Evolutionary conservation across 163 green algal genomes (phyloP).

Genomic region (Chlorella variabilis): DNA sequence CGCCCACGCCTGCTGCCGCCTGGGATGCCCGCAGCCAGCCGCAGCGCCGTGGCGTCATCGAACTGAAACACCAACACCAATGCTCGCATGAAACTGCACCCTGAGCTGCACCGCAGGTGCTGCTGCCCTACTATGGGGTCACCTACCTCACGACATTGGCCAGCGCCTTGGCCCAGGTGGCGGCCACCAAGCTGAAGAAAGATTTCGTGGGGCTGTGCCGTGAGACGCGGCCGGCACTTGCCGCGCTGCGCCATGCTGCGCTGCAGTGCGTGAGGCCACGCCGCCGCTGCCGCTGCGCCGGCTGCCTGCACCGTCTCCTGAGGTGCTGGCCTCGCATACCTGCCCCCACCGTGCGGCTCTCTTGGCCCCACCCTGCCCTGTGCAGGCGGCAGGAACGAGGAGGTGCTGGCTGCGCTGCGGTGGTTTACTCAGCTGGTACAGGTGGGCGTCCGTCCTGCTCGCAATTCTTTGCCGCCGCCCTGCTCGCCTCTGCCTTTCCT

Average conservation of each 20-base stretch:
- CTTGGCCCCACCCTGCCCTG: too few relatives aligned
- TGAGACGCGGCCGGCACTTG: not conserved
- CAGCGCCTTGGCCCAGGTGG: constrained; percentile 17
- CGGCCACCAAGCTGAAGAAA: not conserved
- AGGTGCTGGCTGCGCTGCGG: not conserved
- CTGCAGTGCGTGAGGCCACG: too few relatives aligned
- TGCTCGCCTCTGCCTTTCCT: not conserved
- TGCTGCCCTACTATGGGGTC: constrained; percentile 8
- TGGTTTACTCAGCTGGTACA: constrained; percentile 15
- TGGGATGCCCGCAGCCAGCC: too few relatives aligned
- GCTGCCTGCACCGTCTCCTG: too few relatives aligned
- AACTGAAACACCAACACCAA: too few relatives aligned
- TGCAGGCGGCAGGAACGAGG: not conserved
- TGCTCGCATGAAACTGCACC: not conserved
- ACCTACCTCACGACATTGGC: not conserved
- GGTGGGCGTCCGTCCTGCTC: not conserved
- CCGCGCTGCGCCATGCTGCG: not conserved
- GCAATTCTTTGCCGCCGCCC: not conserved
- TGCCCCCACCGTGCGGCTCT: too few relatives aligned
- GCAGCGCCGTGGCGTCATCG: too few relatives aligned
- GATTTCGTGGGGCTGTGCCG: not conserved
- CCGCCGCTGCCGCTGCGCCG: too few relatives aligned
- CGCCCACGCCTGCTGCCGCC: too few relatives aligned
- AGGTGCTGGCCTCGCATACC: too few relatives aligned
- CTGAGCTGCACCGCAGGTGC: not conserved